phyloP scores from a whole-genome alignment of 2,329 filamentous ascomycete genomes.

The Calycina herbarum region DNA sequence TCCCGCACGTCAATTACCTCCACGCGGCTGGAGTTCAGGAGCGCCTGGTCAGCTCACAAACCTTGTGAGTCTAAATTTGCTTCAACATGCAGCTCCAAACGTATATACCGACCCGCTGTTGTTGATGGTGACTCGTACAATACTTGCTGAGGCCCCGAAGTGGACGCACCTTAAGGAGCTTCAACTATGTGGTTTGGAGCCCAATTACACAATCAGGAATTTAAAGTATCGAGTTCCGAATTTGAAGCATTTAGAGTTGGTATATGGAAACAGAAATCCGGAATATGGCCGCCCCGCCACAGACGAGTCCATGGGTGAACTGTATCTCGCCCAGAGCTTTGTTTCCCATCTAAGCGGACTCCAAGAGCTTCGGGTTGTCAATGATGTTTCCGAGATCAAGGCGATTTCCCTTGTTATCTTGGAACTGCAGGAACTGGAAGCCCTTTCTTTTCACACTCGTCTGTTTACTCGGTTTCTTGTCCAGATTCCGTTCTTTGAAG shows the following conservation, averaged over 20 bases:
- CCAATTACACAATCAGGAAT: not conserved
- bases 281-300: not conserved
- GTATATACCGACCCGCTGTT: too few relatives aligned
- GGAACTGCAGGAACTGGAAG: not conserved
- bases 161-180: not conserved
- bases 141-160: not conserved
- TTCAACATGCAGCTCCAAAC: not conserved
- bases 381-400: not conserved
- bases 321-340: not conserved
- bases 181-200: not conserved
- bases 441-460: not conserved
- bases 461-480: not conserved
- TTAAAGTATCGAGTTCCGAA: not conserved
- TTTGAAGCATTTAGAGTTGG: not conserved
- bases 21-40: not conserved
- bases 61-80: not conserved
- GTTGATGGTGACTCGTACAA: not conserved
- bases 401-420: not conserved
- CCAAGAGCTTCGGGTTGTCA: not conserved
- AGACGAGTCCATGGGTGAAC: not conserved
- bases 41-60: not conserved
- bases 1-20: not conserved
- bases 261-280: not conserved
- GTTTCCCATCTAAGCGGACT: not conserved
- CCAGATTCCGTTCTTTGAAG: not conserved